Conservation (phyloP, 768 basidiomycete genomes). For the Fibroporia radiculosa region DNA sequence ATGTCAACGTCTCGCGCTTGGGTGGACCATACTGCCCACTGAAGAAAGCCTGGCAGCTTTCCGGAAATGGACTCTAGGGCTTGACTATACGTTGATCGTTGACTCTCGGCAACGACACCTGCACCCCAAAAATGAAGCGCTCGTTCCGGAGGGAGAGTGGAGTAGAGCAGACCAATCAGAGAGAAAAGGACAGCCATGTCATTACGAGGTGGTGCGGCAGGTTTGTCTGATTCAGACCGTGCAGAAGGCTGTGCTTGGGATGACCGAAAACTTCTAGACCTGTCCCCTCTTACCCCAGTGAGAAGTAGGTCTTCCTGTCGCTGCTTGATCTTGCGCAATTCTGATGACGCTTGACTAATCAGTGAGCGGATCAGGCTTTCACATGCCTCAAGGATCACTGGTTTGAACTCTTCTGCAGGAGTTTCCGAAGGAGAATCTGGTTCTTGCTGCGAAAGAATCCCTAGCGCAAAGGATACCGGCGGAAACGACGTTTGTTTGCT, state of each 20-base stretch:
- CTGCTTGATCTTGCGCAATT: constrained; percentile 81
- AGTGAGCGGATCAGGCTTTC: constrained; percentile 67
- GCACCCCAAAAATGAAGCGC: constrained; percentile 86
- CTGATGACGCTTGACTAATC: constrained; percentile 71
- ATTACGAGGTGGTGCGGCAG: constrained; percentile 50
- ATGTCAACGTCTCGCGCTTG: constrained; percentile 65
- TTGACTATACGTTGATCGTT: constrained; percentile 47
- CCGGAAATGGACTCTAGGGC: constrained; percentile 51
- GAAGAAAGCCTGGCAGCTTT: constrained; percentile 68
- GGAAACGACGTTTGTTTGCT: constrained; percentile 29
- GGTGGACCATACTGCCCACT: constrained; percentile 87
- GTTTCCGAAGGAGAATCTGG: constrained; percentile 31
- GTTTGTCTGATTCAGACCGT: constrained; percentile 22
- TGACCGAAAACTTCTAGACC: constrained; percentile 44
- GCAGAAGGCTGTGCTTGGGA: constrained; percentile 20
- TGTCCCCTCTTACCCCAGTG: constrained; percentile 57
- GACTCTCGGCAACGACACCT: constrained; percentile 35
- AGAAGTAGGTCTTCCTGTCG: constrained; percentile 80
- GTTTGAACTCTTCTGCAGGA: constrained; percentile 43
- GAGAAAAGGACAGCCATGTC: constrained; percentile 82
- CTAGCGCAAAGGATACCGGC: constrained; percentile 20
- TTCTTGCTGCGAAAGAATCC: constrained; percentile 21
- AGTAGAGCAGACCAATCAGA: constrained; percentile 77
- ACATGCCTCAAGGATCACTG: constrained; percentile 50
- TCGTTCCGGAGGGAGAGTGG: constrained; percentile 62